Base-by-base conservation (phyloP, 768 basidiomycete genomes). In the Lyophyllum atratum region DNA sequence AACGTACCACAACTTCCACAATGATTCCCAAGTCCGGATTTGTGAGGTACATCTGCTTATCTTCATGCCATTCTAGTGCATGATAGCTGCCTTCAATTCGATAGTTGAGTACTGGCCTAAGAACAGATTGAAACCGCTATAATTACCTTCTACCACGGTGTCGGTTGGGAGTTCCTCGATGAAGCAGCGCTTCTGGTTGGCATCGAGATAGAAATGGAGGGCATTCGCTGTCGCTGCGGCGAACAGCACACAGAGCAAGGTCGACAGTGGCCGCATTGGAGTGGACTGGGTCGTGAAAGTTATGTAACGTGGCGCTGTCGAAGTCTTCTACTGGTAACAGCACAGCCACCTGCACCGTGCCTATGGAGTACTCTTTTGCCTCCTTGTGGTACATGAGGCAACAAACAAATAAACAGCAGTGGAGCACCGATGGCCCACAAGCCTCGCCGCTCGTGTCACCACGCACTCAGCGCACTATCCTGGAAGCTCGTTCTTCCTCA, bases 161-260 rank as follows among this genome's bases (percentile, higher is more conserved):
- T 96, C 90, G 2, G 87, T 86, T 12, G 97, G 96, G 19, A 98
- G 77, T 71, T 99, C 97, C 69, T 98, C 97, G 56, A 98, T 84
- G 75, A 98, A 98, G 71, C 97, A 99, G 47, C 91, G 84, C 66
- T 90, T 88, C 72, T 97, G 93, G 68, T 92, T 90, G 17, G 94
- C 87, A 69, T 97, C 94, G 56, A 99, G 85, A 70, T 99, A 99
- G 74, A 98, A 97, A 70, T 99, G 97, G 25, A 99, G 86, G 26
- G 92, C 93, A 69, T 87, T 82, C 17, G 77, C 80, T 19, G 79
- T 68, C 39, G 77, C 73, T 22, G 76, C 70, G 43, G 74, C 70
- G 60, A 79, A 62, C 52, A 76, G 65, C 56, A 80, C 72, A 17
- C 79, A 75, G 43, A 76, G 67, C 62, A 58, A 69, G 63, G 33